Conservation (phyloP, 2,329 filamentous ascomycete species). For the Epichloe bromicola region DNA sequence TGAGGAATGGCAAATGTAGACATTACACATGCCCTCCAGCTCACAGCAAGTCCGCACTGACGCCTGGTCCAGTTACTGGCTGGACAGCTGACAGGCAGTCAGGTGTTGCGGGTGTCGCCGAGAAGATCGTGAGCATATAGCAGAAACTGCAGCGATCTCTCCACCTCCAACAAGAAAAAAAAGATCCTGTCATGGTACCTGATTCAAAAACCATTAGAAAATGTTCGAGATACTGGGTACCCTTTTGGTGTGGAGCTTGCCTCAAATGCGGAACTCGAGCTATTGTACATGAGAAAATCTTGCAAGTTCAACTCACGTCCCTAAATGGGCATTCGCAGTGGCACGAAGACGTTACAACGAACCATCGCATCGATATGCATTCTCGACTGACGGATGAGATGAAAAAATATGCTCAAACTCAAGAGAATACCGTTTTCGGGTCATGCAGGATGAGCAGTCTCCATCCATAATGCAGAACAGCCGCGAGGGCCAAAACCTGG, state of each 20-base stretch:
- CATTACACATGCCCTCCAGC: neutral
- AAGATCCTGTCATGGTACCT: neutral
- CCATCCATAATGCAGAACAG: neutral
- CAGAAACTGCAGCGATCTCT: neutral
- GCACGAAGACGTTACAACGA: neutral
- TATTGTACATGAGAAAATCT: neutral
- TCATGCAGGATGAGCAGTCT: neutral
- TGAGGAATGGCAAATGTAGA: neutral
- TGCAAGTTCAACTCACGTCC: neutral
- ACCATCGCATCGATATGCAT: neutral
- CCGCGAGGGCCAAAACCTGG: neutral
- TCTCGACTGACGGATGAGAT: no score
- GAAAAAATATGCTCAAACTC: no score
- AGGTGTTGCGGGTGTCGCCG: no score
- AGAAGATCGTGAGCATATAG: neutral
- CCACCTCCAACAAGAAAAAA: neutral
- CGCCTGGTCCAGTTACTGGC: neutral
- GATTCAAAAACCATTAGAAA: neutral
- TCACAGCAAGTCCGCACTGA: neutral
- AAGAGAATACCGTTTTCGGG: no score
- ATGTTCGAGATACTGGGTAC: neutral
- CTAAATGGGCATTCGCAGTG: neutral
- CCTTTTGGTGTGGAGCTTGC: neutral
- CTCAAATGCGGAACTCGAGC: neutral
- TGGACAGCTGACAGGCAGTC: neutral